Base-by-base conservation (phyloP, 306 rosid species). In the Erythrophleum fordii region DNA sequence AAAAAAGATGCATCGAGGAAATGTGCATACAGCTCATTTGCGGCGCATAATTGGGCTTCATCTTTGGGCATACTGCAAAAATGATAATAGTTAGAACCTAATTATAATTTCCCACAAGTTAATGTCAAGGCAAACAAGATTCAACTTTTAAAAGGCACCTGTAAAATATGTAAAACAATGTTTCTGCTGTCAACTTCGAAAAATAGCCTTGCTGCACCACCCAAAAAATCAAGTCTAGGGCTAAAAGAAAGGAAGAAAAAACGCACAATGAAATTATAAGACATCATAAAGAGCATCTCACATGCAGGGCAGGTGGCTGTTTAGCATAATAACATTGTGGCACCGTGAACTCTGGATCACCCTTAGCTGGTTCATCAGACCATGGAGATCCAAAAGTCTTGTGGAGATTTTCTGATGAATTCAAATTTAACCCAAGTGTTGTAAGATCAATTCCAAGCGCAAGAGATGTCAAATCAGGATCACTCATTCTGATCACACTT, bases 361-460 rank as follows among this genome's bases (percentile, higher is more conserved):
- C 97, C 88, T 93, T 93, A 42, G 92, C 93, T 5, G 98, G 93
- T 85, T 91, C 99, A 34, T 96, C 98, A 62, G 97, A 91, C 99
- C 99, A 96, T 29, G 99, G 99, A 72, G 99, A 96, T 49, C 93
- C 96, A 85, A 96, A 96, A 78, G 93, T 96, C 86, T 93, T 93
- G 79, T 96, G 97, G 74, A 96, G 97, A 85, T 93, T 93, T 71
- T 96, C 99, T 10, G 97, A 73, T 71, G 99, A 93, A 87, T 96
- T 96, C 89, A 96, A 87, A 87, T 93, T 91, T 51, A 96, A 88
- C 41, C 99, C 99, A 18, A 96, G 92, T 11, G 94, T 93, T 14
- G 99, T 93, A 73, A 96, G 88, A 80, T 96, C 98, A 85, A 96
- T 91, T 81, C 99, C 99, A 81, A 93, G 97, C 5, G 99, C 99